Evolutionary conservation across 176 grass and related monocot genomes (phyloP).

Genomic region (Saccharum officinarum): DNA sequence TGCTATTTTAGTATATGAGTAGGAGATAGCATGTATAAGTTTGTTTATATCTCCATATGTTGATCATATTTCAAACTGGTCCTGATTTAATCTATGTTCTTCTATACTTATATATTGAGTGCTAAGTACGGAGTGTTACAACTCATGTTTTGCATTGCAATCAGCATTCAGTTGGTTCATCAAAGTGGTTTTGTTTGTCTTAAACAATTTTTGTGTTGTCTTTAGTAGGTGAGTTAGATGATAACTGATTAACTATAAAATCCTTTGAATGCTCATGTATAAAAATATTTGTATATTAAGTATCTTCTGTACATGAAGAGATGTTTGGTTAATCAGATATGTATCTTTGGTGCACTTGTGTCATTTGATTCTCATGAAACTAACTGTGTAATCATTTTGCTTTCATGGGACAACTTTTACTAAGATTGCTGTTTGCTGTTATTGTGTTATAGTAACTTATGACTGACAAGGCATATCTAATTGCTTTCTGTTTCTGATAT

Average conservation of each 20-base stretch:
- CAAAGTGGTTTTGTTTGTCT: neutral
- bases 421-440: neutral
- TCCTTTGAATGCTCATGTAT: slow-evolving; percentile 14
- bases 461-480: neutral
- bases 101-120: too few relatives aligned
- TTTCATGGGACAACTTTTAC: neutral
- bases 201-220: neutral
- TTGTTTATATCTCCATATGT: neutral
- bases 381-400: neutral
- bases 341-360: neutral
- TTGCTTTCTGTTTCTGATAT: neutral
- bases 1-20: too few relatives aligned
- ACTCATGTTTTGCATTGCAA: neutral
- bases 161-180: neutral
- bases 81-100: neutral
- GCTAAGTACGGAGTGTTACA: too few relatives aligned
- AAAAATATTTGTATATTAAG: neutral
- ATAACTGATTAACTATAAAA: neutral
- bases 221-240: neutral
- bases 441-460: neutral
- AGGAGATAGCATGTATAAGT: neutral
- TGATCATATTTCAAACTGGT: neutral
- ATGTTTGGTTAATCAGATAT: neutral
- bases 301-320: neutral
- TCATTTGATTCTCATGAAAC: neutral